A percentile compares a stretch with the other conserved stretches of the same genome.
phyloP scores from a whole-genome alignment of 2,329 filamentous ascomycete genomes.

The Pseudocercospora fuligena region DNA sequence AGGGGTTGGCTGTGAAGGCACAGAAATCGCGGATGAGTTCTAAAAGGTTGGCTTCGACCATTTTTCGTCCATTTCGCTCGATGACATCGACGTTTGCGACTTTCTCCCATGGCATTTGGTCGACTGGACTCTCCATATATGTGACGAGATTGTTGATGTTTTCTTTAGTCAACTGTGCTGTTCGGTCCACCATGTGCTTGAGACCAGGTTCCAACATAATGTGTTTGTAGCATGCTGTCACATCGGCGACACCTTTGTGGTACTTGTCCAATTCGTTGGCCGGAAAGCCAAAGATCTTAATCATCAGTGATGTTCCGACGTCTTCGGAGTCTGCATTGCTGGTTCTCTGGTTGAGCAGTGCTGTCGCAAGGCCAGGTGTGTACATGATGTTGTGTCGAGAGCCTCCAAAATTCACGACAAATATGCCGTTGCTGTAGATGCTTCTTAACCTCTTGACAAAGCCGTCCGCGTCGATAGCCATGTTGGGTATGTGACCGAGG shows the following conservation, averaged over 20 bases:
- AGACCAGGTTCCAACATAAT: slow-evolving; percentile 56
- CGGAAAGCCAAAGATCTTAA: slow-evolving; percentile 49
- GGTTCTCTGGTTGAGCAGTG: slow-evolving; percentile 45
- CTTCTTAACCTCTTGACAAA: slow-evolving; percentile 51
- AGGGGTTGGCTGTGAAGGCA: slow-evolving; percentile 55
- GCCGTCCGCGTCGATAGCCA: slow-evolving; percentile 50
- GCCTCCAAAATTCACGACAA: slow-evolving; percentile 57
- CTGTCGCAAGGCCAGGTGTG: slow-evolving; percentile 53
- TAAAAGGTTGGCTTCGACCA: slow-evolving; percentile 59
- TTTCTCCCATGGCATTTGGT: slow-evolving; percentile 67
- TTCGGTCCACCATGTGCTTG: slow-evolving; percentile 46
- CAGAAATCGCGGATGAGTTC: slow-evolving; percentile 62
- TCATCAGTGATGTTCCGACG: slow-evolving; percentile 36
- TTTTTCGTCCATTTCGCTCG: slow-evolving; percentile 43
- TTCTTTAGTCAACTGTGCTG: slow-evolving; percentile 47
- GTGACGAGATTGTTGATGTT: slow-evolving; percentile 62
- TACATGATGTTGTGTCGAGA: slow-evolving; percentile 57
- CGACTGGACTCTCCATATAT: slow-evolving; percentile 63
- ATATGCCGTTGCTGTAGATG: slow-evolving; percentile 48
- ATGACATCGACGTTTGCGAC: slow-evolving; percentile 50
- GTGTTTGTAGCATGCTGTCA: slow-evolving; percentile 42
- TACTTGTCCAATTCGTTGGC: slow-evolving; percentile 41
- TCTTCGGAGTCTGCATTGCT: slow-evolving; percentile 38
- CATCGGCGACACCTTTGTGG: slow-evolving; percentile 44
- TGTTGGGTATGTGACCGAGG: slow-evolving; percentile 60